A percentile compares a stretch with the other conserved stretches of the same genome.
Conservation (phyloP, 2,329 filamentous ascomycete species). For the Trichoderma lentiforme region DNA sequence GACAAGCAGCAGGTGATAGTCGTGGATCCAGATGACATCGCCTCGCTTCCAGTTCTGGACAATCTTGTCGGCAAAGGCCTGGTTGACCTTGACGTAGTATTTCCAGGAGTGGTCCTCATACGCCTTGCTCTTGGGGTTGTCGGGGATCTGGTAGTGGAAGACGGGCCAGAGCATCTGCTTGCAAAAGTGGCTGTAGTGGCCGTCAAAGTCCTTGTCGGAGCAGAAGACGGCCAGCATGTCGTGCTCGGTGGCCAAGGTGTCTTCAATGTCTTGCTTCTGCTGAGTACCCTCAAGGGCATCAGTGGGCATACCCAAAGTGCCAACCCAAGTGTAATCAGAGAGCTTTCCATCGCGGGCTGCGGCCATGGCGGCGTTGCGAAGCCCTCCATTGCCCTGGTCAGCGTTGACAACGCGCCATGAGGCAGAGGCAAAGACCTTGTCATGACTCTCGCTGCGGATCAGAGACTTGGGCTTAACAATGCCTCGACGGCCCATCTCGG, state of each 20-base stretch:
- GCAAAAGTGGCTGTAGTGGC: conserved; percentile 93
- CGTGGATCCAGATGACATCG: conserved; percentile 91
- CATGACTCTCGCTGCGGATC: conserved; percentile 60
- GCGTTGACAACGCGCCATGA: conserved; percentile 81
- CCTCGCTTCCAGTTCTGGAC: conserved; percentile 89
- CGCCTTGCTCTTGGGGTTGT: conserved; percentile 96
- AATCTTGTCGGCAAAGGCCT: conserved; percentile 88
- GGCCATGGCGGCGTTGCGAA: conserved; percentile 83
- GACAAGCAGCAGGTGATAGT: conserved; percentile 89
- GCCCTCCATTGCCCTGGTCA: conserved; percentile 87
- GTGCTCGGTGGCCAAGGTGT: conserved; percentile 74
- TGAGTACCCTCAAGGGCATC: conserved; percentile 73
- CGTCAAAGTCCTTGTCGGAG: conserved; percentile 88
- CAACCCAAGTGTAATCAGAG: conserved; percentile 81
- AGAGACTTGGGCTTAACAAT: conserved; percentile 52
- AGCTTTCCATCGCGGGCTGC: conserved; percentile 66
- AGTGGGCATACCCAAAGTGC: conserved; percentile 89
- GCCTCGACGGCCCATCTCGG: conserved; percentile 55
- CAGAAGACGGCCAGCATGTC: conserved; percentile 82
- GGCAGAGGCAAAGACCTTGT: conserved; percentile 69
- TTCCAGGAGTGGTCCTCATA: conserved; percentile 97
- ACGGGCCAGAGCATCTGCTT: conserved; percentile 98
- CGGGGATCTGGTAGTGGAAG: conserved; percentile 96
- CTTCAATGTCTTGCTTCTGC: conserved; percentile 78
- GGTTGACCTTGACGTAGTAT: conserved; percentile 89